These are phyloP conservation scores for Teratosphaeria viscida DNA, from an alignment of 2,329 filamentous ascomycete genomes.

Conservation along the genomic window DNA sequence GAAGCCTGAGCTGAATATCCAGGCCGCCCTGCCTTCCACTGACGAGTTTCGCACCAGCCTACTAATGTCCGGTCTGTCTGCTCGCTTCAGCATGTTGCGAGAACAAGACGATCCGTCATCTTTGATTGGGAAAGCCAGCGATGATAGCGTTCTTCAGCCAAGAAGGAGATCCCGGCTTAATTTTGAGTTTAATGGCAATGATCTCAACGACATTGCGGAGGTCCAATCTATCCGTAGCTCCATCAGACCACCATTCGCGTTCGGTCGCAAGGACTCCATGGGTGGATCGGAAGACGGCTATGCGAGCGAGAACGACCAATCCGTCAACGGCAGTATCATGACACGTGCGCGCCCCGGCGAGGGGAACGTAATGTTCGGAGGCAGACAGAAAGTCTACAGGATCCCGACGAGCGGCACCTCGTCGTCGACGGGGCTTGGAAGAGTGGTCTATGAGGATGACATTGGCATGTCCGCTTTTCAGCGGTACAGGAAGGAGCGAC, in stretches of 20 bases:
- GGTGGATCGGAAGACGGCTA: conserved; percentile 47
- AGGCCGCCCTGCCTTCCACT: conserved; percentile 61
- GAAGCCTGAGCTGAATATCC: conserved; percentile 59
- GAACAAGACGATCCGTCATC: conserved; percentile 89
- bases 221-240: conserved; percentile 66
- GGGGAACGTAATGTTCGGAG: conserved; percentile 88
- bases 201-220: conserved; percentile 77
- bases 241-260: conserved; percentile 49
- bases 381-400: conserved; percentile 90
- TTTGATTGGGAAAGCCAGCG: conserved; percentile 84
- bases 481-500: conserved; percentile 49
- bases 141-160: conserved; percentile 81
- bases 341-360: conserved; percentile 70
- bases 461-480: conserved; percentile 76
- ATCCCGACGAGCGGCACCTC: conserved; percentile 46
- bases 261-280: conserved; percentile 52
- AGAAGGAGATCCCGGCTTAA: conserved; percentile 71
- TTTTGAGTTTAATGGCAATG: conserved; percentile 49
- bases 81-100: conserved; percentile 90
- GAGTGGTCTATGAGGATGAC: conserved; percentile 76
- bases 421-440: conserved; percentile 46
- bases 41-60: conserved; percentile 94
- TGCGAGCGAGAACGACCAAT: conserved; percentile 55
- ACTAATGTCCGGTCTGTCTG: conserved; percentile 88
- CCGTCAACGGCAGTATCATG: conserved; percentile 63